Conservation (phyloP, 2,329 filamentous ascomycete genomes). For the Pseudogymnoascus sp. region DNA sequence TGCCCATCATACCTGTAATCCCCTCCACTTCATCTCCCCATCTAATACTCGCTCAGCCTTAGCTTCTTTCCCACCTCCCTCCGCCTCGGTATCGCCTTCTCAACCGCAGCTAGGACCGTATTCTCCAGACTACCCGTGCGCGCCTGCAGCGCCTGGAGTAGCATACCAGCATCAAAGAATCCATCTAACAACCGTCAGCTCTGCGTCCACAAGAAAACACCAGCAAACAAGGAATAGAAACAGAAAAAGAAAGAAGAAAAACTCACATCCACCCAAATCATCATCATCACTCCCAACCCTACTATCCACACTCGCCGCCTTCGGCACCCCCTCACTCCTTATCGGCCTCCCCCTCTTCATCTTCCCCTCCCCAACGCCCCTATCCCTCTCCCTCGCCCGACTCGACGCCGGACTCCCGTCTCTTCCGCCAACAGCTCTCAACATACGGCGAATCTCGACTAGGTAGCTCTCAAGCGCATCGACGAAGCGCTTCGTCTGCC, state of each 20-base stretch:
- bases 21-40: background rate
- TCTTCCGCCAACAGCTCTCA: constrained; percentile 59
- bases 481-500: constrained; percentile 85
- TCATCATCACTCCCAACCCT: constrained; percentile 72
- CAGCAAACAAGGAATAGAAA: constrained; percentile 4
- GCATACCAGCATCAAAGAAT: constrained; percentile 95
- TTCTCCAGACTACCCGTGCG: constrained; percentile 47
- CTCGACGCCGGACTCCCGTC: constrained; percentile 42
- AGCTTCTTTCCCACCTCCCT: constrained; percentile 69
- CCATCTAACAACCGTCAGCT: constrained; percentile 55
- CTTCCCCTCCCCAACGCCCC: constrained; percentile 31
- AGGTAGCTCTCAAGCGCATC: constrained; percentile 87
- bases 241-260: constrained; percentile 14
- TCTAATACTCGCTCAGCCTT: constrained; percentile 58
- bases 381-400: constrained; percentile 45
- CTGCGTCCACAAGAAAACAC: constrained; percentile 15
- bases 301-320: constrained; percentile 47
- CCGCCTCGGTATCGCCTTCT: constrained; percentile 46
- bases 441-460: constrained; percentile 77
- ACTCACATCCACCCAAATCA: constrained; percentile 87
- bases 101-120: constrained; percentile 18
- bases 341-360: constrained; percentile 71
- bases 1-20: background rate
- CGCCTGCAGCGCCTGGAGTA: constrained; percentile 77
- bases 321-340: constrained; percentile 42